Base-by-base conservation (phyloP, 371 early-diverging fungal species). In the Fennellomyces sp. region DNA sequence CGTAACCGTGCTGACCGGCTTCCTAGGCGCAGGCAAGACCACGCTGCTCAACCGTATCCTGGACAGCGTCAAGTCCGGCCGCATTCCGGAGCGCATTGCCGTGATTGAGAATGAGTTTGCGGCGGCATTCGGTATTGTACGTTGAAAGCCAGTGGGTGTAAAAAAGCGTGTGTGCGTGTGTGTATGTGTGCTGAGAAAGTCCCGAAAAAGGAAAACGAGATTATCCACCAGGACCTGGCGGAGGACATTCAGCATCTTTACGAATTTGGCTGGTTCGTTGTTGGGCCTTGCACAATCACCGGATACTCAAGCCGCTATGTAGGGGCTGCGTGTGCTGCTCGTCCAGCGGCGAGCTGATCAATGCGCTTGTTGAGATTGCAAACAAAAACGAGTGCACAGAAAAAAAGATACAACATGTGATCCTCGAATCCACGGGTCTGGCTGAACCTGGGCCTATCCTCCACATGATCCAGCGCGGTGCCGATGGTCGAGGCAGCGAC, bases 81-180 rank as follows among this genome's bases (percentile, higher is more conserved):
- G n/a, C 57, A 68, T 60, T 51, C 69, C 51, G 53, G 59, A 39
- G 42, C 65, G 56, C 13, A 61, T 73, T n/a, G 76, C 69, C 7
- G 75, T 76, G 15, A 76, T 74, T 48, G 74, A 73, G 52, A 76
- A 76, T 30, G 74, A 76, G 49, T 76, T 75, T 54, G 76, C 69
- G 11, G 76, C 73, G 13, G 70, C 73, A 6, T 73, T 78, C 58
- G 78, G 78, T 10, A 66, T 75, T 15, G 60, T 60, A 52, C 26
- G 62, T 36, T n/a, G 31, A n/a, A n/a, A n/a, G n/a, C n/a, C n/a
- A n/a, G n/a, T n/a, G 15, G 49, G 23, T 25, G 5, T 6, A 49
- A 49, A 5, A 13, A 5, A 27, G 17, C 8, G 31, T 35, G n/a
- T 52, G 31, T 6, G 4, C 28, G 5, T 35, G 26, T 25, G 23